These are phyloP conservation scores for Plasmodium malariae DNA, from an alignment of 169 alveolate species.

Conservation along the genomic window DNA sequence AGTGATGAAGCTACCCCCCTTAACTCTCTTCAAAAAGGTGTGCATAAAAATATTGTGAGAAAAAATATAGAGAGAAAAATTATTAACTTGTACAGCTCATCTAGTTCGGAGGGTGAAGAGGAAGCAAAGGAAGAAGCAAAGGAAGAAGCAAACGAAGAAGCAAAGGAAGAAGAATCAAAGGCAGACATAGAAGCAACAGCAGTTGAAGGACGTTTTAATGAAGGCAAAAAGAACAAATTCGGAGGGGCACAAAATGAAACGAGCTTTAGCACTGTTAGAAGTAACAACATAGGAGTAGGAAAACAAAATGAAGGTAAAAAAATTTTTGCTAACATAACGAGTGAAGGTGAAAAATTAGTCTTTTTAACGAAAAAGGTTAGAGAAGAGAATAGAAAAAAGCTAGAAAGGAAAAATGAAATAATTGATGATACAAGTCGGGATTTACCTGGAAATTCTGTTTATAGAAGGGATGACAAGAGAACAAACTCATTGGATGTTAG, in stretches of 20 bases:
- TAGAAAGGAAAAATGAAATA: conserved; percentile 55
- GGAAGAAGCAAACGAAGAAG: too few relatives aligned
- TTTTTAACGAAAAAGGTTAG: conserved; percentile 82
- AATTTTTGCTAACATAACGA: conserved; percentile 20
- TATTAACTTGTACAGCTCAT: conserved; percentile 1
- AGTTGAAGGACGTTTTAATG: too few relatives aligned
- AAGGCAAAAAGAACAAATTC: too few relatives aligned
- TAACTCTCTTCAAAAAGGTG: too few relatives aligned
- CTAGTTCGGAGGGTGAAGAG: not conserved
- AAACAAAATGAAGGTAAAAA: conserved; percentile 56
- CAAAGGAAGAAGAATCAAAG: too few relatives aligned
- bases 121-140: not conserved
- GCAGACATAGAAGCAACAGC: too few relatives aligned
- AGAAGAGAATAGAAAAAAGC: conserved; percentile 77
- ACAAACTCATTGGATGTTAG: not conserved
- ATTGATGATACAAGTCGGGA: conserved; percentile 43
- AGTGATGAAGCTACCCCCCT: too few relatives aligned
- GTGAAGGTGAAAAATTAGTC: conserved; percentile 55
- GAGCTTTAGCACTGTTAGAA: not conserved
- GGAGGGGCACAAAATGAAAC: too few relatives aligned
- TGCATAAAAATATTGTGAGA: too few relatives aligned
- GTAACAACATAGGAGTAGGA: not conserved
- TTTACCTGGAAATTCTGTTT: conserved; percentile 25
- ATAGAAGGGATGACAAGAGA: conserved; percentile 7
- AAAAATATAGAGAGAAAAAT: not conserved